Conservation (phyloP, 192 early-diverging fungal genomes). For the Coemansia sp. region DNA sequence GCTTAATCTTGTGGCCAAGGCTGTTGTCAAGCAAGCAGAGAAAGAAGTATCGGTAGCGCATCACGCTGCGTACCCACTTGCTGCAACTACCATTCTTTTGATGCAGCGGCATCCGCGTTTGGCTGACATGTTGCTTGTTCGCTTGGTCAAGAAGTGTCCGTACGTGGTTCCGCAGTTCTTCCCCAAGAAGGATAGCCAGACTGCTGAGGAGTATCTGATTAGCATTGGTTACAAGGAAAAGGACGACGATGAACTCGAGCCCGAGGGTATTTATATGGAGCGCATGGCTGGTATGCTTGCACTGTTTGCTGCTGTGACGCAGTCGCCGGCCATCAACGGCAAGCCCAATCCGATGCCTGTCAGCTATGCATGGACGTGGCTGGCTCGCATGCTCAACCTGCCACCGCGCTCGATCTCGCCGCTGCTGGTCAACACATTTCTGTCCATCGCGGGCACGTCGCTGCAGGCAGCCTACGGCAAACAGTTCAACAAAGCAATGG, state of each 20-base stretch:
- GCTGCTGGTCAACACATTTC: slow-evolving; percentile 38
- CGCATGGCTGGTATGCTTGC: slow-evolving; percentile 50
- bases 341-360: slow-evolving; percentile 22
- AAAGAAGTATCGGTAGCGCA: slow-evolving; percentile 30
- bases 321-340: slow-evolving; percentile 19
- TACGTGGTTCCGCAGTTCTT: slow-evolving; percentile 39
- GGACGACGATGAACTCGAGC: slow-evolving; percentile 38
- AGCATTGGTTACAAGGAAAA: slow-evolving; percentile 37
- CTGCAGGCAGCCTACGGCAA: slow-evolving; percentile 37
- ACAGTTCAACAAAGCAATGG: slow-evolving; percentile 31
- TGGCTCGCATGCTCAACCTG: slow-evolving; percentile 44
- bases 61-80: slow-evolving; percentile 42
- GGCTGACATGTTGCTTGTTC: slow-evolving; percentile 35
- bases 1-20: slow-evolving; percentile 47
- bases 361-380: slow-evolving; percentile 40
- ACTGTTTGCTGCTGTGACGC: slow-evolving; percentile 43
- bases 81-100: slow-evolving; percentile 27
- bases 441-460: slow-evolving; percentile 40
- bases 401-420: slow-evolving; percentile 40
- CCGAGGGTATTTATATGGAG: slow-evolving; percentile 33
- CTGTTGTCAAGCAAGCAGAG: slow-evolving; percentile 48
- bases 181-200: slow-evolving; percentile 15
- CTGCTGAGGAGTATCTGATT: slow-evolving; percentile 25
- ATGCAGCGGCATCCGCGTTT: slow-evolving; percentile 29
- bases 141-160: slow-evolving; percentile 52